Base-by-base conservation (phyloP, 2,329 filamentous ascomycete species). In the Nigrospora sphaerica region DNA sequence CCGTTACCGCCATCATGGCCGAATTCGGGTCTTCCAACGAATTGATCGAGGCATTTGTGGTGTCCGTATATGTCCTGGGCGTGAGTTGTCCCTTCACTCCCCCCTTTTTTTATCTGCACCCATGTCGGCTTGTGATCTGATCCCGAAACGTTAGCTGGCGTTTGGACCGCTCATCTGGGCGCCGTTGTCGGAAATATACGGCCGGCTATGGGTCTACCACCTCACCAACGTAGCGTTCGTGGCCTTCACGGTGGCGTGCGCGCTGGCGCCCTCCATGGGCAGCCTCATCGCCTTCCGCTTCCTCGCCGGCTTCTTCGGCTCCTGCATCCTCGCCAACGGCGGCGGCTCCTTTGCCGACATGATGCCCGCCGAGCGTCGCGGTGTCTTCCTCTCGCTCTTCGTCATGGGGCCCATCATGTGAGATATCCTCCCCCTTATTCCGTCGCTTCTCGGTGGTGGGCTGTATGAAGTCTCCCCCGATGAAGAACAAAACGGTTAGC, bases 161-260 rank as follows among this genome's bases (percentile, higher is more conserved):
- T 61, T 82, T 18, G 80, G 80, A 0, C 80, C 80, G 1, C 61
- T 83, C 7, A 64, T 81, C 41, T 58, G 83, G 3, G 75, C 78
- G 2, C 79, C 79, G 0, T 55, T 83, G 39, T 79, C 73, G 2
- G 83, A 87, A 59, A 75, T 86, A 46, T 85, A 83, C 56, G 83
- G 84, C 1, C 72, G 83, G 3, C 62, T 78, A 4, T 62, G 71
- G 2, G 61, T 86, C 32, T 72, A 85, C 49, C 71, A 75, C 18
- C 61, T 57, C 3, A 77, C 79, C 47, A 86, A 81, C 51, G 57
- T 73, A 6, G 69, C 80, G 48, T 87, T 86, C 59, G 73, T 80
- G 47, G 58, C 76, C 2, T 85, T 80, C 67, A 78, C 78, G 39
- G 73, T 87, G 51, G 83, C 78, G 0, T 85, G 81, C 48, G 85